Percentiles rank a stretch among this genome's conserved stretches.
These are phyloP conservation scores for Trametopsis cervina DNA, from an alignment of 768 basidiomycete species.

Conservation along the genomic window DNA sequence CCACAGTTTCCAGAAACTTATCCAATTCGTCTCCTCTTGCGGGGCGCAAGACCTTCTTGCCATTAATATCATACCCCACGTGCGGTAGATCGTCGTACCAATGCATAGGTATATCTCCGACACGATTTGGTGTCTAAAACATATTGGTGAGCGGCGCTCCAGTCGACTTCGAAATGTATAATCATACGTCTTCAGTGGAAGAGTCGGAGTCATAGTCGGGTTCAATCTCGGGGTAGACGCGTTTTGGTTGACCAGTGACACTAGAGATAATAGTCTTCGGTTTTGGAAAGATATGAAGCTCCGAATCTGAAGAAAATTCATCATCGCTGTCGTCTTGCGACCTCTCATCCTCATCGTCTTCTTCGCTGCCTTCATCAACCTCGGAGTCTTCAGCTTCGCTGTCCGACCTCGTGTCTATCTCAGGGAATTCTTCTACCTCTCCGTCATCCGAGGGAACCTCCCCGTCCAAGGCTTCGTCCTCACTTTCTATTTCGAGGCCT, in stretches of 20 bases:
- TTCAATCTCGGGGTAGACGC: constrained; percentile 82
- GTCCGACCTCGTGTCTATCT: constrained; percentile 12
- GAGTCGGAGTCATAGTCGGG: constrained; percentile 90
- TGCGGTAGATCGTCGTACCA: constrained; percentile 99
- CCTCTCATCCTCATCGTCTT: constrained; percentile 30
- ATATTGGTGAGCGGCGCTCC: too few relatives aligned
- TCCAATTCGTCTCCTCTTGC: constrained; percentile 95
- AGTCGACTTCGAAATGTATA: constrained; percentile 1
- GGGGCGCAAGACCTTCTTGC: constrained; percentile 89
- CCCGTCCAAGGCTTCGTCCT: constrained; percentile 50
- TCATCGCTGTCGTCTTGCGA: constrained; percentile 30
- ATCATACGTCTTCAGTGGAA: constrained; percentile 81
- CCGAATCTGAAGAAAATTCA: constrained; percentile 30
- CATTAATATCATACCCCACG: constrained; percentile 93
- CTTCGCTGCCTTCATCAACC: constrained; percentile 26
- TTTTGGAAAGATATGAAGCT: constrained; percentile 52
- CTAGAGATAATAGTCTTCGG: constrained; percentile 65
- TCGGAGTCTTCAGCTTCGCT: constrained; percentile 26
- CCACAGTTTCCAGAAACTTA: constrained; percentile 90
- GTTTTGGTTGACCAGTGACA: constrained; percentile 81
- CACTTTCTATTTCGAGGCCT: constrained; percentile 65
- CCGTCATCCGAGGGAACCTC: constrained; percentile 29
- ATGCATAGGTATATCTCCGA: constrained; percentile 92
- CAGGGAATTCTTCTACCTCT: constrained; percentile 66
- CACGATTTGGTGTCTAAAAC: constrained; percentile 83